Base-by-base conservation (phyloP, 2,329 filamentous ascomycete genomes). In the Aureobasidium sp. region DNA sequence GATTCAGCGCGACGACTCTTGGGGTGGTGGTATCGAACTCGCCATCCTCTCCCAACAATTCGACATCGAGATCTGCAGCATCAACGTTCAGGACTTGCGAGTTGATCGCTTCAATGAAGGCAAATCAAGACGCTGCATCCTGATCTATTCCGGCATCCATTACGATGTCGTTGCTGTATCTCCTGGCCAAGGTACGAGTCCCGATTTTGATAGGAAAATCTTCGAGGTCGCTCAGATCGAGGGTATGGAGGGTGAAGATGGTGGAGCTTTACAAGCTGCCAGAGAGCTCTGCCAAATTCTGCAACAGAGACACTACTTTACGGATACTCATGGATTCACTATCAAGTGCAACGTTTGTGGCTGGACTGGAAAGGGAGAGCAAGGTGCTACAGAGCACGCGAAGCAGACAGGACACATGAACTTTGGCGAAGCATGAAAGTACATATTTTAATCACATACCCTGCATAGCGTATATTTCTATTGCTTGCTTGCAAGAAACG, bases 11-110 rank as follows among this genome's bases (percentile, higher is more conserved):
- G 85, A 87, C 27, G 86, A 93, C 67, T 86, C 87, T 0, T 97
- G 93, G 93, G 93, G 93, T 58, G 93, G 93, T 5, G 90, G 86
- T 6, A 96, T 97, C 66, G 93, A 97, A 74, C 81, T 97, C 25
- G 86, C 86, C 62, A 93, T 96, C 62, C 77, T 97, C 16, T 90
- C 89, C 42, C 84, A 91, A 65, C 85, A 94, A 61, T 96, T 96
- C 72, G 85, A 88, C 63, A 82, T 96, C 32, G 90, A 96, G 71
- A 91, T 96, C 58, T 90, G 86, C 73, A 89, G 88, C 42, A 87
- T 93, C 65, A 91, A 96, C 71, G 90, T 96, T 3, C 81, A 87
- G 68, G 83, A 84, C 42, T 73, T 86, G 13, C 76, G 85, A 13
- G 79, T 90, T 6, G 87, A 91, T 68, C 83, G 83, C 5, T 95